Conservation (phyloP, 176 grass and related monocot genomes). For the Zoysia japonica region DNA sequence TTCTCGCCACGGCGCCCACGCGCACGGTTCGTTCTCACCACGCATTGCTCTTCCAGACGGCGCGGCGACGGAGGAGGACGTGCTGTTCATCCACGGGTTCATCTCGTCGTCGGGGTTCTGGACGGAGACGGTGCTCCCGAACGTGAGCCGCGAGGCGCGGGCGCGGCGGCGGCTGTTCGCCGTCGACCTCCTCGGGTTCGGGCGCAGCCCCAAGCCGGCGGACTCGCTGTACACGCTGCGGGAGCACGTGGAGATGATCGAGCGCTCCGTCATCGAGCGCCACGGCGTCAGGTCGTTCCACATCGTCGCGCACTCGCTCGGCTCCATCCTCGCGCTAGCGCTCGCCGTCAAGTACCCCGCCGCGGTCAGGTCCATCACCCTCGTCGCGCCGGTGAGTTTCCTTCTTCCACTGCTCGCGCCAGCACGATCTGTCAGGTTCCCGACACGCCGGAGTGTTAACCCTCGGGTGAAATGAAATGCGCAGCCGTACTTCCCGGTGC, state of each 20-base stretch:
- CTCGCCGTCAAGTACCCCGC: conserved; percentile 66
- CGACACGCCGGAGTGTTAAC: not conserved
- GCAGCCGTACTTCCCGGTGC: conserved; percentile 86
- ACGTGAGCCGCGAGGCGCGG: conserved; percentile 50
- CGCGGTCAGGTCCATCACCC: conserved; percentile 57
- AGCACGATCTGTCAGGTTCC: not conserved
- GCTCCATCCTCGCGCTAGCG: conserved; percentile 67
- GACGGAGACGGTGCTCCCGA: conserved; percentile 74
- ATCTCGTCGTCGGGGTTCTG: conserved; percentile 77
- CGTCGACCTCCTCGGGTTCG: conserved; percentile 76
- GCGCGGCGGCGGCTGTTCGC: conserved; percentile 55
- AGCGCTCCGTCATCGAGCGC: conserved; percentile 60
- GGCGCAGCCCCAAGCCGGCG: conserved; percentile 68
- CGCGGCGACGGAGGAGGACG: conserved; percentile 46
- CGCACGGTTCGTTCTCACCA: no score
- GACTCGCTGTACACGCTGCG: conserved; percentile 76
- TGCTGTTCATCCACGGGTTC: conserved; percentile 82
- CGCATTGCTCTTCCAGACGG: not conserved
- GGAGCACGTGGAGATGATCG: conserved; percentile 75
- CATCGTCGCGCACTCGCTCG: conserved; percentile 74
- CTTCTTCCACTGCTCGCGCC: no score
- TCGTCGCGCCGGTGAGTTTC: conserved; percentile 55
- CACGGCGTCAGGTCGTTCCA: conserved; percentile 60
- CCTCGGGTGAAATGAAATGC: not conserved
- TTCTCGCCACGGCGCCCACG: no score